These are phyloP conservation scores for Thuidium tamariscinum DNA, from an alignment of 225 moss, liverwort and hornwort genomes.

Conservation along the genomic window DNA sequence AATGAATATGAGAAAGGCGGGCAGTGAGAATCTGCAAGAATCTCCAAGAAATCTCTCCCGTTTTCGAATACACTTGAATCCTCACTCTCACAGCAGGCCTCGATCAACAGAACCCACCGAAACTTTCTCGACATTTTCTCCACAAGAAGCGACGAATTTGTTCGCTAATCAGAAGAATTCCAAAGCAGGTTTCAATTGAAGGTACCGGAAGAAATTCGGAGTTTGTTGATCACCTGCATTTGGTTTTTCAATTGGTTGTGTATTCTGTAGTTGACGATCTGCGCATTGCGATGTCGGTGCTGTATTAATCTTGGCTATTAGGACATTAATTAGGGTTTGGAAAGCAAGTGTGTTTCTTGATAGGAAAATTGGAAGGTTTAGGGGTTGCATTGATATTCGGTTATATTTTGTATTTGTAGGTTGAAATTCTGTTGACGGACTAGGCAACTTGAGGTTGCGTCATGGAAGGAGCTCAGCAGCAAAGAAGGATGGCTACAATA, in stretches of 20 bases:
- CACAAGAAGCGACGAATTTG: neutral
- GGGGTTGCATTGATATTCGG: neutral
- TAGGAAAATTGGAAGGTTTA: too few species aligned
- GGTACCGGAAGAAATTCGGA: neutral
- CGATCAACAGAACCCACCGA: neutral
- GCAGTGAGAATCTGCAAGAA: neutral
- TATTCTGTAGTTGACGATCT: neutral
- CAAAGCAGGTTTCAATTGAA: neutral
- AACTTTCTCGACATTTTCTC: neutral
- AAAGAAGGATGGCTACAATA: constrained; percentile 31
- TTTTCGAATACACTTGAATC: neutral
- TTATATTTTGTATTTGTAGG: neutral
- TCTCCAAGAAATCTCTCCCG: neutral
- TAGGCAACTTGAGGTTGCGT: neutral
- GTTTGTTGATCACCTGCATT: neutral
- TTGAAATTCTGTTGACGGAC: neutral
- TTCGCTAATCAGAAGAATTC: neutral
- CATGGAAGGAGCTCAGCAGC: constrained; percentile 27
- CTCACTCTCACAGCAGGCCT: neutral
- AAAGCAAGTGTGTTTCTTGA: neutral
- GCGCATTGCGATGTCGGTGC: neutral
- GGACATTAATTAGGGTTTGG: neutral
- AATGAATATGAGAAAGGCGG: neutral
- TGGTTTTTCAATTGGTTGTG: neutral
- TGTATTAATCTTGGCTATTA: neutral